Base-by-base conservation (phyloP, 2,329 filamentous ascomycete species). In the Pyrenophora graminea region DNA sequence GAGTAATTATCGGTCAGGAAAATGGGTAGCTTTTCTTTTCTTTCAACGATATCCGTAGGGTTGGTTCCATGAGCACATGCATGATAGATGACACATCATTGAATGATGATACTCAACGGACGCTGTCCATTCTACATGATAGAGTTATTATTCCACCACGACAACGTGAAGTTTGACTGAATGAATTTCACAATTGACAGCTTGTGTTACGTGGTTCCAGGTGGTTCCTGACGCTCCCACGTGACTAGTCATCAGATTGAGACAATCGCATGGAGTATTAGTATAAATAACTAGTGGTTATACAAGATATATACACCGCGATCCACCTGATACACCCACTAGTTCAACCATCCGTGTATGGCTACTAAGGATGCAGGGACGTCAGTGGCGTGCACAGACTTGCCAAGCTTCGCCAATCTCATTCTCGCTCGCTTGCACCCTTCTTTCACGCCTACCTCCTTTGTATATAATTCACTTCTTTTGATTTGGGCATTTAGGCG, bases 1-100 rank as follows among this genome's bases (percentile, higher is more conserved):
- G 82, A 83, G 63, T 80, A 81, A 49, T 44, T 45, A 40, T 17
- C 17, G 15, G 18, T 12, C 9, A 17, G 31, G 39, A n/a, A 25
- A 53, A 30, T 5, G 51, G 43, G 32, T 38, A 36, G 34, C 39
- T 38, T 39, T 41, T 48, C 48, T 43, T 45, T 48, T 50, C 37
- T 53, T 56, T 47, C 51, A 54, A 57, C 59, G 60, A 62, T 61
- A 62, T 57, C 59, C 53, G 56, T 58, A 52, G 53, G 53, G 53
- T 59, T 55, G 56, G 55, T 48, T 43, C 41, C 49, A 58, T 58
- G 55, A 59, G 48, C 48, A 48, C 36, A 39, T 53, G 51, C 56
- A 46, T 53, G 54, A 55, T 61, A 60, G 55, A 62, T 46, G 60
- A 62, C 55, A 61, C 53, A 52, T 37, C 37, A 56, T 48, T 40